phyloP scores from a whole-genome alignment of 805 yeast species.

The Spencermartinsiella europaea region DNA sequence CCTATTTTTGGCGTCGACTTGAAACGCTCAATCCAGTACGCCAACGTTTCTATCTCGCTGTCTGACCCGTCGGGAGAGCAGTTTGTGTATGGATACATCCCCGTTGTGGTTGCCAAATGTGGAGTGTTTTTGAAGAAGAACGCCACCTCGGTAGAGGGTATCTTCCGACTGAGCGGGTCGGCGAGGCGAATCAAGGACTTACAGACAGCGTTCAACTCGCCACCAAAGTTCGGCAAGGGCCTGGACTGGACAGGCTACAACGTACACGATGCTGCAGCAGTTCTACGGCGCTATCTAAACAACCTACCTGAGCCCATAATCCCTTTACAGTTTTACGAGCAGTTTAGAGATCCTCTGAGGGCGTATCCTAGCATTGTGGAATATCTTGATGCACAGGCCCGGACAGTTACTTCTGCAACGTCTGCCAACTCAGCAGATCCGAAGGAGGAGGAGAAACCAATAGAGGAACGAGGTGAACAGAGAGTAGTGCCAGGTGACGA shows the following conservation, averaged over 20 bases:
- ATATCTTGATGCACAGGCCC: slow-evolving; percentile 39
- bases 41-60: slow-evolving; percentile 70
- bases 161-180: slow-evolving; percentile 89
- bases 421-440: not conserved
- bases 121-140: slow-evolving; percentile 78
- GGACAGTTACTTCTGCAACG: not conserved
- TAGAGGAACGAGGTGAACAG: not conserved
- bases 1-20: slow-evolving; percentile 79
- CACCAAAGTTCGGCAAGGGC: slow-evolving; percentile 86
- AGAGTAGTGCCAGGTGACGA: not conserved
- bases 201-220: slow-evolving; percentile 74
- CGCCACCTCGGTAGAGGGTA: slow-evolving; percentile 73
- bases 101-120: slow-evolving; percentile 92
- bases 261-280: slow-evolving; percentile 94
- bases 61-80: slow-evolving; percentile 53
- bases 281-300: slow-evolving; percentile 79
- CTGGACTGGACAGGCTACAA: slow-evolving; percentile 89
- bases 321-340: slow-evolving; percentile 69
- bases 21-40: slow-evolving; percentile 61
- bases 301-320: slow-evolving; percentile 89
- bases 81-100: slow-evolving; percentile 80
- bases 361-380: slow-evolving; percentile 54
- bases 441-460: not conserved
- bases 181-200: slow-evolving; percentile 81
- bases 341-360: slow-evolving; percentile 73